These are phyloP conservation scores for Fusarium verrucosum DNA, from an alignment of 2,329 filamentous ascomycete species.

Conservation along the genomic window DNA sequence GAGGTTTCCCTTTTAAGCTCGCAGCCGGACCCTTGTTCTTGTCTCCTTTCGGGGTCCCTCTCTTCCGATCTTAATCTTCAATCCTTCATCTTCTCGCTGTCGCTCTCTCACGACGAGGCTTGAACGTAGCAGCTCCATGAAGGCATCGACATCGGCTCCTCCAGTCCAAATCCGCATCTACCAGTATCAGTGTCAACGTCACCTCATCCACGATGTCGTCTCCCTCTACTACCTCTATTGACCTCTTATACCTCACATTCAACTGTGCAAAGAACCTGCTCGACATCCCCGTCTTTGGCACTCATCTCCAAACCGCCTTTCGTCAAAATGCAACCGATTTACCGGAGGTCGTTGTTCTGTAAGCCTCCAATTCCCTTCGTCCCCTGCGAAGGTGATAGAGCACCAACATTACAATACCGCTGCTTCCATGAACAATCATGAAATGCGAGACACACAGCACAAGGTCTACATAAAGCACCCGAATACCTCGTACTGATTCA, in stretches of 20 bases:
- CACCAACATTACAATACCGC: slow-evolving; percentile 5
- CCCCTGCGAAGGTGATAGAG: slow-evolving; percentile 6
- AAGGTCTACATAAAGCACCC: slow-evolving; percentile 1
- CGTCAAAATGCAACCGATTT: slow-evolving; percentile 57
- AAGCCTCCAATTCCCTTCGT: slow-evolving; percentile 48
- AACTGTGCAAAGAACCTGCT: slow-evolving; percentile 83
- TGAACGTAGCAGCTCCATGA: slow-evolving; percentile 10
- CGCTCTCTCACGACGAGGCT: background rate
- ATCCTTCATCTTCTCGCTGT: slow-evolving; percentile 1
- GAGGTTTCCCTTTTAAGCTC: slow-evolving; percentile 18
- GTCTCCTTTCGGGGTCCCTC: slow-evolving; percentile 1
- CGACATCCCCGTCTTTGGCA: slow-evolving; percentile 74
- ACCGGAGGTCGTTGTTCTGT: slow-evolving; percentile 67
- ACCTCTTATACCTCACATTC: slow-evolving; percentile 84
- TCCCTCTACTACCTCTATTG: slow-evolving; percentile 60
- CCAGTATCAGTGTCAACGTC: no score
- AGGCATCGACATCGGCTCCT: slow-evolving; percentile 9
- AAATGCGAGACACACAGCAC: slow-evolving; percentile 2
- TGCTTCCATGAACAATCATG: slow-evolving; percentile 18
- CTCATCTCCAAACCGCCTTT: slow-evolving; percentile 72
- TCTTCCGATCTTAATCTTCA: background rate
- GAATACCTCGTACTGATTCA: slow-evolving; percentile 36
- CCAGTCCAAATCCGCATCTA: background rate
- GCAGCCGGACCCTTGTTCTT: slow-evolving; percentile 17
- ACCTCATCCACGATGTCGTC: slow-evolving; percentile 46